Percentiles rank a stretch among this genome's conserved stretches.
These are phyloP conservation scores for Komagataella mondaviorum DNA, from an alignment of 805 yeast genomes.

Conservation along the genomic window DNA sequence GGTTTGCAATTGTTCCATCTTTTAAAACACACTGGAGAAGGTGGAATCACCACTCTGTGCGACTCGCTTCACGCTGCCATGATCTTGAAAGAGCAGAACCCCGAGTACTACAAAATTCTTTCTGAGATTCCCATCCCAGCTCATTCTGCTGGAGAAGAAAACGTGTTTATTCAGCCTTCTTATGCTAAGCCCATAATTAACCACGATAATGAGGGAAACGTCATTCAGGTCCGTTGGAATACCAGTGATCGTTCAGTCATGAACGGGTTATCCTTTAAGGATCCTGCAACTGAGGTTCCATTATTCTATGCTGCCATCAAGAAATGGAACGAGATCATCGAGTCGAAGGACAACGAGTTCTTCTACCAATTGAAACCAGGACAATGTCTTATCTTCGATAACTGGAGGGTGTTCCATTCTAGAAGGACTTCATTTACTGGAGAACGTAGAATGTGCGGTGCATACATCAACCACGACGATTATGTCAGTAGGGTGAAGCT, in stretches of 20 bases:
- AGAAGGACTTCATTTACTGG: conserved; percentile 58
- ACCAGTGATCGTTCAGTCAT: conserved; percentile 55
- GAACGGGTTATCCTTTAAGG: conserved; percentile 22
- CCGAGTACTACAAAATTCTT: conserved; percentile 37
- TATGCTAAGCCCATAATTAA: conserved; percentile 44
- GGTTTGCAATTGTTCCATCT: conserved; percentile 60
- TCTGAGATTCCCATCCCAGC: conserved; percentile 43
- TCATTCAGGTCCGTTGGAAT: conserved; percentile 59
- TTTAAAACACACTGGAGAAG: conserved; percentile 43
- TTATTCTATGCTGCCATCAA: conserved; percentile 44
- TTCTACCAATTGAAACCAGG: conserved; percentile 50
- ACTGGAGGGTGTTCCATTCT: conserved; percentile 63
- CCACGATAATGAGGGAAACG: conserved; percentile 31
- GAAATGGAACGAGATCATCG: conserved; percentile 40
- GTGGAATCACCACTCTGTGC: conserved; percentile 55
- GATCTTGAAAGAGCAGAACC: conserved; percentile 28
- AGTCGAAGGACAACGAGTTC: conserved; percentile 33
- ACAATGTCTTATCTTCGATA: conserved; percentile 52
- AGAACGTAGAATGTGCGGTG: conserved; percentile 59
- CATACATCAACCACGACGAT: conserved; percentile 57
- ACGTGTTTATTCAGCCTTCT: conserved; percentile 45
- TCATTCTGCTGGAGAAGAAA: conserved; percentile 63
- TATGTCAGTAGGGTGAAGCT: conserved; percentile 33
- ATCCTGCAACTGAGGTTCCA: conserved; percentile 29
- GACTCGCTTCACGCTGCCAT: conserved; percentile 55